Conservation (phyloP, 805 yeast species). For the Lipomyces spencermartinsiae region DNA sequence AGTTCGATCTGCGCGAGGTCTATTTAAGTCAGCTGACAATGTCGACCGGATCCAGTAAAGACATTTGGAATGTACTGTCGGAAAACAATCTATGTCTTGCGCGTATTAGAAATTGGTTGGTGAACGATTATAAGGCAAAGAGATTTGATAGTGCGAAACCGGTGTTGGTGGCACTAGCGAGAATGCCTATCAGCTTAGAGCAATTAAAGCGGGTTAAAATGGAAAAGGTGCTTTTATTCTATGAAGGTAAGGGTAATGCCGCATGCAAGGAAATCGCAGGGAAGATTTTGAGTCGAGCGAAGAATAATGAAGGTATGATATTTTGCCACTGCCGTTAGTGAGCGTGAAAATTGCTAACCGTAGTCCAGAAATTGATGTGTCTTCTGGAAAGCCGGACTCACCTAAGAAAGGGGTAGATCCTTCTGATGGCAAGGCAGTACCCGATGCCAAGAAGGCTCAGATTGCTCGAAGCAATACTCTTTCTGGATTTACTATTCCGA, state of each 20-base stretch:
- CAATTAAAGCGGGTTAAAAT: constrained; percentile 31
- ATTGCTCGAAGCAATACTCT: constrained; percentile 9
- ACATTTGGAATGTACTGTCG: constrained; percentile 33
- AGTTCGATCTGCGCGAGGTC: constrained; percentile 36
- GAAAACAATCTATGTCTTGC: constrained; percentile 35
- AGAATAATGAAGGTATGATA: constrained; percentile 13
- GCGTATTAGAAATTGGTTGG: constrained; percentile 40
- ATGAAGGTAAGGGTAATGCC: constrained; percentile 30
- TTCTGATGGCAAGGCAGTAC: background rate
- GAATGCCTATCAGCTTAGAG: constrained; percentile 33
- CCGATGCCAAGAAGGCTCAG: constrained; percentile 12
- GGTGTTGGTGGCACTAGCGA: constrained; percentile 23
- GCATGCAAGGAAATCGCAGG: constrained; percentile 26
- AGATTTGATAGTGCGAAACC: constrained; percentile 25
- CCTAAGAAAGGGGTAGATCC: background rate
- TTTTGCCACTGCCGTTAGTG: background rate
- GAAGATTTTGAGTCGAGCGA: constrained; percentile 26
- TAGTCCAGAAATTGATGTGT: constrained; percentile 7
- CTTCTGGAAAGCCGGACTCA: constrained; percentile 11
- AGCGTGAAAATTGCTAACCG: background rate
- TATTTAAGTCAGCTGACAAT: constrained; percentile 24
- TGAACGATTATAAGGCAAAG: constrained; percentile 36
- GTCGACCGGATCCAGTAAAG: constrained; percentile 19
- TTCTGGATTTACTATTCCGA: constrained; percentile 24
- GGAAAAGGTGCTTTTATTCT: constrained; percentile 35